Base-by-base conservation (phyloP, 345 rosid genomes). In the Lepidium africanum region DNA sequence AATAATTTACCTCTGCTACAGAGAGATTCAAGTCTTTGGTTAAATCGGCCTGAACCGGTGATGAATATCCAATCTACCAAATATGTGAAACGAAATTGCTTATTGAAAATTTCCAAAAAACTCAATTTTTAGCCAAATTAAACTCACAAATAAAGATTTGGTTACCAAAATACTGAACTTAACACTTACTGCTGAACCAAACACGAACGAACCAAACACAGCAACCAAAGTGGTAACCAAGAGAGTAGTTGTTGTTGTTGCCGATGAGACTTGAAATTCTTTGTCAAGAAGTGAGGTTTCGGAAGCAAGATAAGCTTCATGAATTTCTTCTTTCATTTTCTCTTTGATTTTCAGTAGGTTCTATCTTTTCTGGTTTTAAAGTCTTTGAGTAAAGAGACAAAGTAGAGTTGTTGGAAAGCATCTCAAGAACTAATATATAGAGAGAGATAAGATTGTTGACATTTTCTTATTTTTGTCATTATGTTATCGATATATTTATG, bases 11-110 rank as follows among this genome's bases (percentile, higher is more conserved):
- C 83, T 86, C 81, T 12, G 87, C 84, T 11, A 84, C 72, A 52
- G 92, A 81, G 42, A 90, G 87, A 65, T 73, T 69, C 46, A 91
- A 70, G 39, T 88, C 91, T 27, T 68, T 59, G 76, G 76, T 81
- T 45, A 91, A 86, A 67, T 88, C 97, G 40, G 81, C 78, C 50
- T 88, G 85, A 67, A 88, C 83, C 30, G 97, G 97, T 48, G 97
- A 91, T 49, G 97, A 91, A 68, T 86, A 91, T 69, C 95, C 92
- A 54, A 88, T 50, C 97, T 91, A 76, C 65, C 70, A 67, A 67
- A 40, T 32, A 67, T 42, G 23, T 21, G 23, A 53, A 70, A 40
- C 21, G 14, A 39, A 15, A n/a, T 4, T 30, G 2, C 7, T 32
- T 41, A 37, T 46, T 5, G 32, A 61, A 5, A 3, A 63, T 37